Evolutionary conservation across 352 stramenopile genomes (phyloP).

Genomic region (Blastocystis sp.): DNA sequence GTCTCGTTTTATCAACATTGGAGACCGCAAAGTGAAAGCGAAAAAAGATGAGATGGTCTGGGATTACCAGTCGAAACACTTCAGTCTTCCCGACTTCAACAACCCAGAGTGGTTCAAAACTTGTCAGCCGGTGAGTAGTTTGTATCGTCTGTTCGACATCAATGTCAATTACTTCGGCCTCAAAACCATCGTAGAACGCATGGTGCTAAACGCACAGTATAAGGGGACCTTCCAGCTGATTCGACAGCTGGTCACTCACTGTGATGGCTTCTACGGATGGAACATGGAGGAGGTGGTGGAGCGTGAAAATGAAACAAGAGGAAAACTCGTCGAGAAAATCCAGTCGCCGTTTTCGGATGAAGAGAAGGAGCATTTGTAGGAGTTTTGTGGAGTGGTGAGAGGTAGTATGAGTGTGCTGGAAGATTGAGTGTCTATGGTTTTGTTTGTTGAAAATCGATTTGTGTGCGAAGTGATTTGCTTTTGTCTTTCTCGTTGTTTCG

Average conservation of each 20-base stretch:
- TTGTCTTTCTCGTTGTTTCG: too few relatives aligned
- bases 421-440: not conserved
- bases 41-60: constrained; percentile 15
- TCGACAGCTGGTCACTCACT: constrained; percentile 31
- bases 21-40: not conserved
- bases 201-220: constrained; percentile 46
- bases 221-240: constrained; percentile 57
- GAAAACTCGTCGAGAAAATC: constrained; percentile 34
- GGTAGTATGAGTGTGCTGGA: constrained; percentile 32
- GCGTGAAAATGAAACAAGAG: constrained; percentile 34
- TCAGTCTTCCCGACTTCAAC: constrained; percentile 4
- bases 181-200: constrained; percentile 23
- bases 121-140: not conserved
- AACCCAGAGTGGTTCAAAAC: constrained; percentile 8
- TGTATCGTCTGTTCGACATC: constrained; percentile 55
- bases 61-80: constrained; percentile 18
- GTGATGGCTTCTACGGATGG: constrained; percentile 52
- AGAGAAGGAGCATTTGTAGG: constrained; percentile 37
- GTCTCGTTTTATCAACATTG: constrained; percentile 41
- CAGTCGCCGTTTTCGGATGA: constrained; percentile 5
- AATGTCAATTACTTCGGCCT: constrained; percentile 53
- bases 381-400: not conserved
- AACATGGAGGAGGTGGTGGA: constrained; percentile 39
- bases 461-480: not conserved
- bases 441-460: not conserved